Evolutionary conservation across 2,329 filamentous ascomycete species (phyloP), one percentile per base, ranked within the genome.

Genomic region (Xylaria sp.): DNA sequence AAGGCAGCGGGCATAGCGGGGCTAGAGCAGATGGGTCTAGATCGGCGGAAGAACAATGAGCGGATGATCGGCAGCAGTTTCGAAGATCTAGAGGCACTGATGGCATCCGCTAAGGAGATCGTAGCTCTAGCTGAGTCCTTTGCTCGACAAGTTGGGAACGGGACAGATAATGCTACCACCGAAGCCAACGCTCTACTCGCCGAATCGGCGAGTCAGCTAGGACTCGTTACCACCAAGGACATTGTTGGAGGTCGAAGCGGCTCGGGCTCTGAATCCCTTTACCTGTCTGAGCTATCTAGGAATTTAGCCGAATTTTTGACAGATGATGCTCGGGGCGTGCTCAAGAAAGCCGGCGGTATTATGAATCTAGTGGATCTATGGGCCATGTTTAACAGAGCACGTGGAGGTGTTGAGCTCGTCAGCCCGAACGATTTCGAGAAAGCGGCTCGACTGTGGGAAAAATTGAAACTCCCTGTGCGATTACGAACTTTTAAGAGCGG

Each of bases 21-120:
- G 0, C 85, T 99, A 1, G 96, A 99, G 78, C 90, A 93, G 74
- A 89, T 94, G 68, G 92, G 93, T 0, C 81, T 95, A 5, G 92
- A 94, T 73, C 88, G 94, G 75, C 91, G 93, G 64, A 95, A 93
- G 81, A 97, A 97, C 78, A 98, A 97, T 73, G 94, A 97, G 78
- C 81, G 93, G 10, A 90, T 97, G 56, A 97, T 99, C 70, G 95
- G 95, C 29, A 94, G 88, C 71, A 94, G 96, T 0, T 99, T 99
- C 74, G 95, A 97, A 77, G 96, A 99, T 75, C 86, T 99, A 0
- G 95, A 98, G 77, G 94, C 96, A 3, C 84, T 99, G 42, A 99
- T 98, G 95, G 93, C 94, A 2, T 97, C 95, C 3, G 96, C 96
- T 5, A 97, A 98, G 77, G 93, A 99, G 77, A 93, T 99, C 55